Percentiles rank a stretch among this genome's conserved stretches.
Conservation (phyloP, 495 filamentous ascomycete species). For the Margaritispora aquatica region DNA sequence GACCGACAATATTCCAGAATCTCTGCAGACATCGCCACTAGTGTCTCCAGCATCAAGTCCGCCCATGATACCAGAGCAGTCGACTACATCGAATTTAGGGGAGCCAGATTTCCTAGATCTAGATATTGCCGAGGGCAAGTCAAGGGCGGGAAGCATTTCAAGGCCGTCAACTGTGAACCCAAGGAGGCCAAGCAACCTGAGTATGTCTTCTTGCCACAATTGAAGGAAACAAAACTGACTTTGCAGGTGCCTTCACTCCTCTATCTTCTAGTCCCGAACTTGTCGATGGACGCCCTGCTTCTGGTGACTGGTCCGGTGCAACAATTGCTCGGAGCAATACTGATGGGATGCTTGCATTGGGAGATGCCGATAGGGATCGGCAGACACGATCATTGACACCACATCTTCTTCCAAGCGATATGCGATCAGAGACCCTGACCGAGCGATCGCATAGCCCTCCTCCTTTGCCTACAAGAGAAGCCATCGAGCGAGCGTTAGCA, state of each 20-base stretch:
- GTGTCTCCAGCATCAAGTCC: constrained; percentile 84
- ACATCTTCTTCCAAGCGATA: constrained; percentile 29
- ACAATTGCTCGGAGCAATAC: constrained; percentile 32
- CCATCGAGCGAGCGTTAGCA: constrained; percentile 74
- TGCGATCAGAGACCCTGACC: constrained; percentile 28
- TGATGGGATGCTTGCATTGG: constrained; percentile 32
- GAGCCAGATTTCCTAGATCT: constrained; percentile 85
- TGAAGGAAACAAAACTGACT: not conserved
- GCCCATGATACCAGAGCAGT: constrained; percentile 49
- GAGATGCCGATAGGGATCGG: constrained; percentile 27
- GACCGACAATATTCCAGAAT: constrained; percentile 76
- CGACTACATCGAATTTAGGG: constrained; percentile 50
- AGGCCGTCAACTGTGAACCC: constrained; percentile 17
- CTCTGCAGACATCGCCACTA: constrained; percentile 87
- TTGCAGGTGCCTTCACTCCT: constrained; percentile 53
- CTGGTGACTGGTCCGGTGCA: constrained; percentile 35
- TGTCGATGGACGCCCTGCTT: constrained; percentile 35
- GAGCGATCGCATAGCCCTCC: constrained; percentile 71
- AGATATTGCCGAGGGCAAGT: constrained; percentile 31
- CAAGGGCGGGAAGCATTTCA: constrained; percentile 20
- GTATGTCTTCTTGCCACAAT: constrained; percentile 3
- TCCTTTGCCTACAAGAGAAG: constrained; percentile 65
- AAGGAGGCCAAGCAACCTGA: constrained; percentile 21
- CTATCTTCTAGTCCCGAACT: constrained; percentile 56
- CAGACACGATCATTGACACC: constrained; percentile 43